Base-by-base conservation (phyloP, 2,329 filamentous ascomycete genomes). In the Nakataea oryzae region DNA sequence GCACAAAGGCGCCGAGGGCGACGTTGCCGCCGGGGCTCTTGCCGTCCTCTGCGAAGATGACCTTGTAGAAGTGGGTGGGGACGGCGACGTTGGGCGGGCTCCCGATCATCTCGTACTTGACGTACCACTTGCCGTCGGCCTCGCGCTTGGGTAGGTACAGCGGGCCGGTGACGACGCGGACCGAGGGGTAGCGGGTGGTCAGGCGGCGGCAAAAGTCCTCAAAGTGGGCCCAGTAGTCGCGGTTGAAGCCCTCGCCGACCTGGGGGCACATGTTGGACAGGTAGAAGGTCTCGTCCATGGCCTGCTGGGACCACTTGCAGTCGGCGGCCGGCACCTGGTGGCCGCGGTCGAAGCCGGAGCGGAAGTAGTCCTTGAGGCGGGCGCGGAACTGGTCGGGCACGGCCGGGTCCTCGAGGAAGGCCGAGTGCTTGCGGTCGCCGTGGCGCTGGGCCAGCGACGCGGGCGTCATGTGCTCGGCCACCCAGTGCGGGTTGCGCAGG, bases 181-280 rank as follows among this genome's bases (percentile, higher is more conserved):
- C 93, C 55, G 85, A 89, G 1, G 93, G 93, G 72, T 97, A 99
- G 61, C 79, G 82, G 58, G 80, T 77, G 0, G 93, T 93, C 66
- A 99, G 80, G 24, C 91, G 81, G 12, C 95, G 85, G 77, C 93
- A 97, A 72, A 97, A 99, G 72, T 97, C 93, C 78, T 99, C 95
- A 67, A 99, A 93, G 74, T 99, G 95, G 50, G 95, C 90, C 95
- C 95, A 99, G 83, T 99, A 99, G 78, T 99, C 95, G 60, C 95
- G 85, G 78, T 99, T 99, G 82, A 99, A 99, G 63, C 95, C 95
- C 72, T 97, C 91, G 67, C 95, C 95, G 32, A 99, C 95, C 78
- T 99, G 95, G 34, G 95, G 95, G 72, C 93, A 96, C 93, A 99
- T 99, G 78, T 99, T 99, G 72, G 84, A 88, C 62, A 99, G 83